Evolutionary conservation across 306 rosid species (phyloP), one percentile per base, ranked within the genome.

Genomic region (Potentilla sterilis): DNA sequence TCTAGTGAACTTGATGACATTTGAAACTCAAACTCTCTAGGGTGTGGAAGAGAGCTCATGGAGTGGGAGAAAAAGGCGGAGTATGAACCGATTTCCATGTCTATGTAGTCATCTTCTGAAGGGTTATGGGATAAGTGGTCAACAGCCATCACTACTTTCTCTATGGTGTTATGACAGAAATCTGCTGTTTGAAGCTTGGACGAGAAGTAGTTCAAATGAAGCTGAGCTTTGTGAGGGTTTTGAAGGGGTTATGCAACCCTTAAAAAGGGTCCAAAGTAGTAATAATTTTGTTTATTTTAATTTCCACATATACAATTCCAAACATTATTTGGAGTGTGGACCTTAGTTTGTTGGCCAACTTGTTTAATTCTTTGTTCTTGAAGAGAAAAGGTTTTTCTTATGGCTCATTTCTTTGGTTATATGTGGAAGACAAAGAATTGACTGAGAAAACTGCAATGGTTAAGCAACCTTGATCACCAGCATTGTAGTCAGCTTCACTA

Each of bases 21-120:
- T 84, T 96, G 98, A 78, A 96, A 96, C 91, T 96, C 99, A 71
- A 96, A 96, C 82, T 96, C 99, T 88, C 92, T 83, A 4, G 86
- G 81, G 51, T 83, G 87, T 70, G 85, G 74, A 54, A 84, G 84
- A 79, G 92, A 79, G 67, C 54, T 80, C 61, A 46, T 61, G 51
- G 92, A 85, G 77, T 85, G 78, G 79, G 78, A 80, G 78, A 81
- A 78, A 55, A 88, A 85, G 80, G 78, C 78, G 3, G 95, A 73
- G 85, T 62, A 92, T 18, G 98, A 92, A 66, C 87, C 78, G 2
- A 96, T 82, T 86, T 90, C 99, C 91, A 95, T 92, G 88, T 95
- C 96, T 58, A 95, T 95, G 86, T 84, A 95, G 77, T 95, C 99
- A 57, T 95, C 99, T 78, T 90, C 98, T 61, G 76, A 83, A 78